Evolutionary conservation across 2,329 filamentous ascomycete species (phyloP), one percentile per base, ranked within the genome.

Genomic region (Fusarium torulosum): DNA sequence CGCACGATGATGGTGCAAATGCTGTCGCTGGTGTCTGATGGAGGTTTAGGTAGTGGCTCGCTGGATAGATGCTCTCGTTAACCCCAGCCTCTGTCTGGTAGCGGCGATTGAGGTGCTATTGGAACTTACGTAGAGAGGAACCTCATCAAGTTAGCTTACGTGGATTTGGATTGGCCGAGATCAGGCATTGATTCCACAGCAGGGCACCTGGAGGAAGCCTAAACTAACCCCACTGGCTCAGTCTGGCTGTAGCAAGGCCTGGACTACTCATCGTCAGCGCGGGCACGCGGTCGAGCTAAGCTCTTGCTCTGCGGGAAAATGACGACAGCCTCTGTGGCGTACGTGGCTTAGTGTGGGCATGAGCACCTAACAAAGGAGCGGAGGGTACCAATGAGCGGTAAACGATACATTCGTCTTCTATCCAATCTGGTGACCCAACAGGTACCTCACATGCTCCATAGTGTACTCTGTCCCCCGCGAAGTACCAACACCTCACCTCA

Each of bases 271-370:
- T 70, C 68, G 68, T 71, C 68, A 71, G 67, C 53, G 50, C 38
- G 40, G 58, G 43, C 43, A 63, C 20, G 21, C 21, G 38, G 56
- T 35, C 41, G 53, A 51, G 42, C 59, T 65, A 61, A 61, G 59
- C 54, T 53, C 45, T 61, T 51, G 38, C 17, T 59, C 53, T 51
- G 13, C 29, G 47, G 53, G 53, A 56, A 53, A 59, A 72, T 73
- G 69, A 73, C 69, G 69, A 73, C 55, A 52, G 43, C 20, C 29
- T 47, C 31, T 72, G 71, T 73, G 71, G 71, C 71, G 69, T 70
- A 72, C 67, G 71, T 72, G 69, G 71, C 71, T 70, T 65, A 63
- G 58, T 31, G 45, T 29, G n/a, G 21, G 20, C 53, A 59, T 43
- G 50, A 53, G 33, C 46, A 40, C 53, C 52, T 55, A 57, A 59